Evolutionary conservation across 2,329 filamentous ascomycete genomes (phyloP), one percentile per base, ranked within the genome.

Genomic region (Elsinoe arachidis): DNA sequence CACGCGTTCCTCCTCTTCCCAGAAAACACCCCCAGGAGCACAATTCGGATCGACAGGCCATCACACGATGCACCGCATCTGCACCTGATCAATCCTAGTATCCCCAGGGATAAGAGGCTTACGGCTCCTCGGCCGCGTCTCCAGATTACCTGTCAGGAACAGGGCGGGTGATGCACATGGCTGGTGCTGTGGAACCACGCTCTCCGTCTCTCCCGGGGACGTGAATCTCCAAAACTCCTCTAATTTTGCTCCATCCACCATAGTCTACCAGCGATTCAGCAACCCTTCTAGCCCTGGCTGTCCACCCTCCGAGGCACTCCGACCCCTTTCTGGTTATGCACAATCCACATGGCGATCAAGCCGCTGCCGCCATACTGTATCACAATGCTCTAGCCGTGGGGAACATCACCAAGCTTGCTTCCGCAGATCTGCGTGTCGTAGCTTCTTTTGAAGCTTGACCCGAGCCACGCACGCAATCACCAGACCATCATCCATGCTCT

Each of bases 121-220:
- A 30, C 10, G 17, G 30, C 47, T 10, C 14, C 12, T 35, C 35
- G 19, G 11, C 33, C 47, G 23, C 30, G 26, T 34, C 30, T 11
- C 26, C 7, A 52, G 26, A 43, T 15, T 17, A 17, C 2, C 14
- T 34, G 34, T 5, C 34, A 17, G 15, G n/a, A 26, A 11, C 9
- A 47, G 11, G 44, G 12, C 21, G 44, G 15, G 14, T 47, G 44
- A 47, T 47, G 44, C 23, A 47, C 10, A 17, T 38, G 14, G 47
- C 33, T 21, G 30, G 21, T 52, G 30, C 47, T 52, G 47, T 52
- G 47, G 47, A 52, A 52, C 26, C 30, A 37, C 47, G 12, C 19
- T 14, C 47, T 52, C 47, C 47, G 47, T 52, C 30, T 52, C 47
- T 52, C 5, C 47, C 47, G 47, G 47, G 14, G 9, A 19, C 30